Evolutionary conservation across 2,329 filamentous ascomycete genomes (phyloP).

Genomic region (Colletotrichum truncatum): DNA sequence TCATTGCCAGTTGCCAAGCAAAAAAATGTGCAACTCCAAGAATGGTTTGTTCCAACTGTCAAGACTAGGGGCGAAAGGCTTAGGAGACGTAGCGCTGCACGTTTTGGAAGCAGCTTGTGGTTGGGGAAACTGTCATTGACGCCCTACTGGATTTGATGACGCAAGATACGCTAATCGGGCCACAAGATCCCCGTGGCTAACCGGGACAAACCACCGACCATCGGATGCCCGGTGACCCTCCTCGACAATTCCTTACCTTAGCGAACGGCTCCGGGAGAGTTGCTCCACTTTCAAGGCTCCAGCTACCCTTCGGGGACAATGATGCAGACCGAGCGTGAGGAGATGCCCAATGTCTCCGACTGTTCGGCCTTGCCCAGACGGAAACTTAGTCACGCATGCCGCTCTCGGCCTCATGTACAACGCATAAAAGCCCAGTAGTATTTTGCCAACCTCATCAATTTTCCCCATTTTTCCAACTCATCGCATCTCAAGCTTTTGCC

Average conservation of each 20-base stretch:
- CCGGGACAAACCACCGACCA: not conserved
- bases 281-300: constrained; percentile 13
- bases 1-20: no score
- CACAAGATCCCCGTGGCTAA: not conserved
- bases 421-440: not conserved
- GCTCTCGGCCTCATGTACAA: not conserved
- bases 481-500: not conserved
- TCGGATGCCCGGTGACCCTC: not conserved
- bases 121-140: not conserved
- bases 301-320: constrained; percentile 23
- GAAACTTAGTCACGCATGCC: constrained; percentile 7
- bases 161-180: not conserved
- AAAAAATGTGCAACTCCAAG: no score
- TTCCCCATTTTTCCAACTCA: no score
- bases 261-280: constrained; percentile 12
- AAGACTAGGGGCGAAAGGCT: no score
- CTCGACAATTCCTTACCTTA: constrained; percentile 31
- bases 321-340: constrained; percentile 12
- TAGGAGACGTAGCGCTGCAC: no score
- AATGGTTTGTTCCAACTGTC: no score
- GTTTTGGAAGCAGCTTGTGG: no score
- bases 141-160: not conserved
- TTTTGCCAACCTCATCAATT: no score
- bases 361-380: not conserved
- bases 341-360: not conserved